These are phyloP conservation scores for Rhododendron henanense DNA, from an alignment of 148 eudicot genomes.

Conservation along the genomic window DNA sequence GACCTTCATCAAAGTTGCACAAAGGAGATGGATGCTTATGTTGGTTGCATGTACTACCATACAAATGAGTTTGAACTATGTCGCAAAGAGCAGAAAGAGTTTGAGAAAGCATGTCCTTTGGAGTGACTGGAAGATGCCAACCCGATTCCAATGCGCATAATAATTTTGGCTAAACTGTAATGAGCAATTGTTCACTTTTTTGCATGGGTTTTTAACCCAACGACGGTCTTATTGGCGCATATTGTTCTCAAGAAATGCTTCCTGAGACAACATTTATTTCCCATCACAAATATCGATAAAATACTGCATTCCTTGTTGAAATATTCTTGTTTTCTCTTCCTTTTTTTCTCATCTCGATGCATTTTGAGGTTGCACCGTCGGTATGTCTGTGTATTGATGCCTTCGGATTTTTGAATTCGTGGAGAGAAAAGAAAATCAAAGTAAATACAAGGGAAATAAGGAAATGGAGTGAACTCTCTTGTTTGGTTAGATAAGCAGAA, in stretches of 20 bases:
- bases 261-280: neutral
- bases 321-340: neutral
- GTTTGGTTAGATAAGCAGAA: neutral
- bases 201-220: neutral
- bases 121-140: slow-evolving; percentile 19
- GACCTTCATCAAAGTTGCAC: slow-evolving; percentile 76
- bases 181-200: neutral
- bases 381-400: neutral
- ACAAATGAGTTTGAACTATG: slow-evolving; percentile 82
- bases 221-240: neutral
- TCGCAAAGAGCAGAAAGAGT: slow-evolving; percentile 71
- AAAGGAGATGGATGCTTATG: slow-evolving; percentile 76
- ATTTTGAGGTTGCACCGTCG: neutral
- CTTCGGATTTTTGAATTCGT: neutral
- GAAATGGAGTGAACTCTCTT: neutral
- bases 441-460: neutral
- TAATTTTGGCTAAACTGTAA: slow-evolving; percentile 19
- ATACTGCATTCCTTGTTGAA: neutral
- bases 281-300: neutral
- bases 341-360: neutral
- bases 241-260: neutral
- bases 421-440: neutral
- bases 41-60: slow-evolving; percentile 77
- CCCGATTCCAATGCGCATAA: neutral
- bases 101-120: slow-evolving; percentile 78